phyloP scores from a whole-genome alignment of 192 early-diverging fungal genomes.

The Podila horticola region DNA sequence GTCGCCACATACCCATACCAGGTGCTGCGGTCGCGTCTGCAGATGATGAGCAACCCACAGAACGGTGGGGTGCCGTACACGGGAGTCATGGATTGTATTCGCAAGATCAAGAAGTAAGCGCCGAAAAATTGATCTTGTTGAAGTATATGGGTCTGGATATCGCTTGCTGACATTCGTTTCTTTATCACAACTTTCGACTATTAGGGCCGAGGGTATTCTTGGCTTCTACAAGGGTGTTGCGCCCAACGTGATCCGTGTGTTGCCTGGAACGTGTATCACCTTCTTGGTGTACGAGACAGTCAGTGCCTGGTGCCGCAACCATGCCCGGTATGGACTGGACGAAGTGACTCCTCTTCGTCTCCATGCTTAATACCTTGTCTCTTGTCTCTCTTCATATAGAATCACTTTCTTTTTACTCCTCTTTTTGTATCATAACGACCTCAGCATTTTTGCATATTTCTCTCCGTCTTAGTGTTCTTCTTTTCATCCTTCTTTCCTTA shows the following conservation, averaged over 20 bases:
- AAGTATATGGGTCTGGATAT: background rate
- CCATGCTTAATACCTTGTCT: background rate
- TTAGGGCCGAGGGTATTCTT: constrained; percentile 73
- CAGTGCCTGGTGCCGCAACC: constrained; percentile 65
- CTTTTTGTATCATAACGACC: too few relatives aligned
- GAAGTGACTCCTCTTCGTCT: constrained; percentile 3
- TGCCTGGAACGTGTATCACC: constrained; percentile 94
- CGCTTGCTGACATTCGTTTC: background rate
- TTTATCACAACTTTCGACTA: constrained; percentile 16
- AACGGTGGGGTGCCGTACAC: constrained; percentile 67
- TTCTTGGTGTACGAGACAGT: constrained; percentile 96
- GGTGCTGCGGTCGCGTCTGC: constrained; percentile 87
- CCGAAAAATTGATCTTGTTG: background rate
- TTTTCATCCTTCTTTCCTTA: constrained; percentile 1
- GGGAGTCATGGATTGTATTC: constrained; percentile 76
- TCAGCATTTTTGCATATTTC: background rate
- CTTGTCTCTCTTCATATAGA: background rate
- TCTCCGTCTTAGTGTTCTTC: background rate
- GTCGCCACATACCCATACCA: constrained; percentile 95
- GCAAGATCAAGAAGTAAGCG: constrained; percentile 68
- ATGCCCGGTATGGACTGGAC: constrained; percentile 54
- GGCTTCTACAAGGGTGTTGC: constrained; percentile 96
- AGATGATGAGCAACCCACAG: constrained; percentile 65
- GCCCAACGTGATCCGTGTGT: constrained; percentile 85
- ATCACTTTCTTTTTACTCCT: background rate